Conservation (phyloP, 257 asterid species). For the Cinchona pubescens region DNA sequence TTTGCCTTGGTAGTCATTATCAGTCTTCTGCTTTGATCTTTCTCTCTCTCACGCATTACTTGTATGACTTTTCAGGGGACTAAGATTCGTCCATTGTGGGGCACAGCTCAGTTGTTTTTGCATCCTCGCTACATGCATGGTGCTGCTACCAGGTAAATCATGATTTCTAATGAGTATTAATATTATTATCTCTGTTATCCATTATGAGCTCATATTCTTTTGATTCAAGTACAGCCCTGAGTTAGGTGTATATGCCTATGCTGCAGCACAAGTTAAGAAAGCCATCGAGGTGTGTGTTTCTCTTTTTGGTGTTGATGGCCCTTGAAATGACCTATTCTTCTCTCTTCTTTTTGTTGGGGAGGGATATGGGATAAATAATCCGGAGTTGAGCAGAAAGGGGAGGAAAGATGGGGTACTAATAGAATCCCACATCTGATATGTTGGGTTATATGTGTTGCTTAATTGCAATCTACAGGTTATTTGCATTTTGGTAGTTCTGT, state of each 20-base stretch:
- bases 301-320: slow-evolving; percentile 8
- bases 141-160: slow-evolving; percentile 83
- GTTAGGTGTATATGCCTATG: slow-evolving; percentile 64
- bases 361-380: background rate
- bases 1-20: background rate
- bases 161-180: background rate
- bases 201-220: slow-evolving; percentile 7
- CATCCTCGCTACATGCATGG: slow-evolving; percentile 99
- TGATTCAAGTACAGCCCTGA: slow-evolving; percentile 60
- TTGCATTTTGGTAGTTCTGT: background rate
- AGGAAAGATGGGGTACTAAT: background rate
- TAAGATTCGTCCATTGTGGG: slow-evolving; percentile 86
- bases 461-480: background rate
- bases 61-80: slow-evolving; percentile 44
- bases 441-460: background rate
- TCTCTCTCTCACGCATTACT: background rate
- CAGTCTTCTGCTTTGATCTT: background rate
- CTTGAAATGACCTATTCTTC: background rate
- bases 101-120: slow-evolving; percentile 87
- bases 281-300: slow-evolving; percentile 68
- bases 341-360: background rate
- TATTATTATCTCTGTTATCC: background rate
- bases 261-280: slow-evolving; percentile 97
- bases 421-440: background rate
- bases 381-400: background rate